Evolutionary conservation across 2,329 filamentous ascomycete genomes (phyloP).

Genomic region (Fusarium drepaniforme): DNA sequence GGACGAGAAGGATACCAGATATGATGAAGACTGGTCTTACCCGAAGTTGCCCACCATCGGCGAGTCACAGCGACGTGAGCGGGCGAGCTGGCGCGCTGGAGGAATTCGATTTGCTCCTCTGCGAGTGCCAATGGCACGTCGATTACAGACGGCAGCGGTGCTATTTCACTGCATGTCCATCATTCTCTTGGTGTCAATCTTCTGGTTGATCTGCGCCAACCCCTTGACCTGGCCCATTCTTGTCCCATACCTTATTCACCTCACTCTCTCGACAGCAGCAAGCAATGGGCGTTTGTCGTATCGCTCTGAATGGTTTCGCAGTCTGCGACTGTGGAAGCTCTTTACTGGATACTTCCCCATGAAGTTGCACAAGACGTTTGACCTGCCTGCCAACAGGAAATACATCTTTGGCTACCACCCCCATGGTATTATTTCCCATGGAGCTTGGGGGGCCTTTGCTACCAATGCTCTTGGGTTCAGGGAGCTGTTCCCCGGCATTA

Average conservation of each 20-base stretch:
- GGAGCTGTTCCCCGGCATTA: constrained; percentile 92
- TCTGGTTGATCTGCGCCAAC: constrained; percentile 92
- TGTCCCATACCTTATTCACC: constrained; percentile 83
- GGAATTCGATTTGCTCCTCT: constrained; percentile 88
- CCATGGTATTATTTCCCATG: constrained; percentile 96
- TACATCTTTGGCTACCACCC: constrained; percentile 99
- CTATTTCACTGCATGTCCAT: constrained; percentile 80
- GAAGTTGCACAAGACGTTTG: constrained; percentile 84
- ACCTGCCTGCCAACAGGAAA: constrained; percentile 84
- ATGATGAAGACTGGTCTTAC: constrained; percentile 39
- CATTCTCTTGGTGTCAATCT: constrained; percentile 77
- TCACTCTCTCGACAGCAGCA: constrained; percentile 82
- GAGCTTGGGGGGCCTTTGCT: constrained; percentile 91
- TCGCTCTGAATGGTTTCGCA: constrained; percentile 81
- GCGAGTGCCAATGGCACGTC: constrained; percentile 76
- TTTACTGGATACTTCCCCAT: constrained; percentile 96
- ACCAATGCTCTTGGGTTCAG: constrained; percentile 91
- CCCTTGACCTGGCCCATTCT: constrained; percentile 90
- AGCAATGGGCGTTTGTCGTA: constrained; percentile 80
- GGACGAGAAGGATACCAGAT: constrained; percentile 17
- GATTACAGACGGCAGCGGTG: constrained; percentile 83
- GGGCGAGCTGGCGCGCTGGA: constrained; percentile 52
- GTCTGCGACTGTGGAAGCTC: constrained; percentile 82
- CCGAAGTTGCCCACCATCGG: constrained; percentile 43
- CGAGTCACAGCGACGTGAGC: constrained; percentile 39